A percentile compares a stretch with the other conserved stretches of the same genome.
Conservation (phyloP, 371 early-diverging fungal species). For the Rhizopus microsporus region DNA sequence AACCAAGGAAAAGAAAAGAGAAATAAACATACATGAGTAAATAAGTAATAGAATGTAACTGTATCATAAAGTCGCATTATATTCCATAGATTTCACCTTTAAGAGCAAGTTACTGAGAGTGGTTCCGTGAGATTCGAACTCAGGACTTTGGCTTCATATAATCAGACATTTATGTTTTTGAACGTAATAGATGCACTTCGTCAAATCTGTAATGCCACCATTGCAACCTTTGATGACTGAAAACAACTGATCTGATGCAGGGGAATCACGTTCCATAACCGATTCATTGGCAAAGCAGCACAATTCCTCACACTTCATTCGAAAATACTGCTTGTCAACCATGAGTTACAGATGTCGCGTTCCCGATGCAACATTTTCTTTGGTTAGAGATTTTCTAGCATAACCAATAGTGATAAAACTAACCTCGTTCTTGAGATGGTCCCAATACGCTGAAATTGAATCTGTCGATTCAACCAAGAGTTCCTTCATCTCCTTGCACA, state of each 20-base stretch:
- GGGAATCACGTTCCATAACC: conserved; percentile 4
- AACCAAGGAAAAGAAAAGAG: too few relatives aligned
- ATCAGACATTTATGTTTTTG: conserved; percentile 8
- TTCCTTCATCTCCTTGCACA: conserved; percentile 9
- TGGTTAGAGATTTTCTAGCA: conserved; percentile 7
- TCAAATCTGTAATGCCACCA: conserved; percentile 18
- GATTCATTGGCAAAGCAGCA: conserved; percentile 11
- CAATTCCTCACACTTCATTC: conserved; percentile 6
- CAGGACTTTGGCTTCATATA: too few relatives aligned
- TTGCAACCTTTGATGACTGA: conserved; percentile 19
- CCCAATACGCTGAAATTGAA: conserved; percentile 10
- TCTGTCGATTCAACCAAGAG: conserved; percentile 12
- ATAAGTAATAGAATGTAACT: too few relatives aligned
- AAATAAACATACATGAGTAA: too few relatives aligned
- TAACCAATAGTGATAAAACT: conserved; percentile 8
- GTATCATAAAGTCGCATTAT: too few relatives aligned
- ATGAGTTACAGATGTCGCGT: conserved; percentile 9
- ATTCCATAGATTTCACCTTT: too few relatives aligned
- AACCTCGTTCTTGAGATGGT: conserved; percentile 5
- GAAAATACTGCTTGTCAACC: conserved; percentile 3
- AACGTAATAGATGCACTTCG: conserved; percentile 10
- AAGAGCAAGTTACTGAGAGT: too few relatives aligned
- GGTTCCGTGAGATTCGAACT: too few relatives aligned
- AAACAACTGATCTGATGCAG: conserved; percentile 13
- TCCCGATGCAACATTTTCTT: conserved; percentile 8